phyloP scores from a whole-genome alignment of 2,329 filamentous ascomycete genomes.

The Penicillium sp. region DNA sequence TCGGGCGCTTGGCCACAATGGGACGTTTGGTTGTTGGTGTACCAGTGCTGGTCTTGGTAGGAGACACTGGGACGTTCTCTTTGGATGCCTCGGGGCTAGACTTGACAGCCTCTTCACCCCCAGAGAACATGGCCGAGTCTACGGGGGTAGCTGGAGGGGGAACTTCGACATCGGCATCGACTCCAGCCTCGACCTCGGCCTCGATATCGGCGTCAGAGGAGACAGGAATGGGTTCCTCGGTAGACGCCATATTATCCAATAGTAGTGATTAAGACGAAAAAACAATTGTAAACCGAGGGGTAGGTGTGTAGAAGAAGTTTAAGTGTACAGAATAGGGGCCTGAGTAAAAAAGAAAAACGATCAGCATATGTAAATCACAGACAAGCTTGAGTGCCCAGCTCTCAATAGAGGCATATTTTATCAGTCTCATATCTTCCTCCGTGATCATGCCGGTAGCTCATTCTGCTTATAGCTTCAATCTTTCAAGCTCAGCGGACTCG shows the following conservation, averaged over 20 bases:
- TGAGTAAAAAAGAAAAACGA: neutral
- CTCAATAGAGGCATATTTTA: neutral
- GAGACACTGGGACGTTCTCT: slow-evolving; percentile 32
- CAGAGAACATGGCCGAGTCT: slow-evolving; percentile 34
- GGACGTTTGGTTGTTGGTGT: slow-evolving; percentile 34
- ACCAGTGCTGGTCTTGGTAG: slow-evolving; percentile 32
- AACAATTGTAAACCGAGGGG: neutral
- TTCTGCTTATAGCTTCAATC: neutral
- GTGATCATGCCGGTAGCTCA: neutral
- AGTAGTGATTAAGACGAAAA: neutral
- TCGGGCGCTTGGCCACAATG: slow-evolving; percentile 37
- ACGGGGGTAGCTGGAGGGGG: slow-evolving; percentile 36
- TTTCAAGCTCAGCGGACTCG: neutral
- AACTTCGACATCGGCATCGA: slow-evolving; percentile 23
- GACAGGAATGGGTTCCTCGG: slow-evolving; percentile 32
- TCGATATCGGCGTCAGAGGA: slow-evolving; percentile 29
- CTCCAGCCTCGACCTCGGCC: slow-evolving; percentile 28
- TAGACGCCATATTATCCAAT: slow-evolving; percentile 32
- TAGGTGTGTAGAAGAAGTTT: neutral
- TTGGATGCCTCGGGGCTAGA: slow-evolving; percentile 40
- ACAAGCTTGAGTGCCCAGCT: neutral
- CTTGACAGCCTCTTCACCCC: slow-evolving; percentile 32
- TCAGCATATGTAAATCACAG: neutral
- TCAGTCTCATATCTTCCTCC: too few species aligned
- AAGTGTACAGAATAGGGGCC: slow-evolving; percentile 4